Evolutionary conservation across 2,329 filamentous ascomycete genomes (phyloP).

Genomic region (Cladophialophora immunda): DNA sequence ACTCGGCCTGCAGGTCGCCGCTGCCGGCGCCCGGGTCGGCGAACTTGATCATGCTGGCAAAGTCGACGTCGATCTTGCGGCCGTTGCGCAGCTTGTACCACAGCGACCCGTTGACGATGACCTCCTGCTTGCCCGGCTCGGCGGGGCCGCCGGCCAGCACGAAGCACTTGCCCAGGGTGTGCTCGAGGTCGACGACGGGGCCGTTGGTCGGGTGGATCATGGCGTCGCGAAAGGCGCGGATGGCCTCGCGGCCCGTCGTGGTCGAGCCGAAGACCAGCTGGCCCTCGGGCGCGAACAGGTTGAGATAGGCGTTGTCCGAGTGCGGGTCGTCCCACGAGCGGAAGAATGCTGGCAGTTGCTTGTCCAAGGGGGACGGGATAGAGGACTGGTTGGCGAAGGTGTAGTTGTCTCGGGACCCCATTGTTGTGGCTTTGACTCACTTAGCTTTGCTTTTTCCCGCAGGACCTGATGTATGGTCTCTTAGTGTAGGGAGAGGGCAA

Average conservation of each 20-base stretch:
- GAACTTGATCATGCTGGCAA: slow-evolving; percentile 30
- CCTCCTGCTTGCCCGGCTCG: slow-evolving; percentile 25
- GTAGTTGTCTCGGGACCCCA: slow-evolving; percentile 33
- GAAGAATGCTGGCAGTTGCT: slow-evolving; percentile 32
- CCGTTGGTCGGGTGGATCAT: slow-evolving; percentile 35
- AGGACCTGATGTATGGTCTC: neutral
- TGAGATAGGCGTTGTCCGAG: slow-evolving; percentile 26
- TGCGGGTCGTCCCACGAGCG: slow-evolving; percentile 33
- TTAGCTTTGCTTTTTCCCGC: neutral
- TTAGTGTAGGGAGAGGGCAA: neutral
- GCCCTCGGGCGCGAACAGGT: slow-evolving; percentile 28
- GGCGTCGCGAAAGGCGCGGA: slow-evolving; percentile 28
- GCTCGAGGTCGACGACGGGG: slow-evolving; percentile 32
- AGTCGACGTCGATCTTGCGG: slow-evolving; percentile 29
- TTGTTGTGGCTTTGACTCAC: slow-evolving; percentile 14
- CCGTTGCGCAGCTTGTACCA: slow-evolving; percentile 36
- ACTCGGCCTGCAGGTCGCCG: slow-evolving; percentile 25
- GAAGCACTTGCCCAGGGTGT: slow-evolving; percentile 31
- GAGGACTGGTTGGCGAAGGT: slow-evolving; percentile 32
- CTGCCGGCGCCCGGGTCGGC: slow-evolving; percentile 14
- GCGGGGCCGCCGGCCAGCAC: slow-evolving; percentile 27
- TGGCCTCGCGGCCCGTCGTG: slow-evolving; percentile 30
- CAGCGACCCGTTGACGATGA: slow-evolving; percentile 33
- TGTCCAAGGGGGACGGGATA: slow-evolving; percentile 27
- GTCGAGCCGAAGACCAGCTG: slow-evolving; percentile 29